phyloP scores from a whole-genome alignment of 306 rosid species.

The Quercus dentata region DNA sequence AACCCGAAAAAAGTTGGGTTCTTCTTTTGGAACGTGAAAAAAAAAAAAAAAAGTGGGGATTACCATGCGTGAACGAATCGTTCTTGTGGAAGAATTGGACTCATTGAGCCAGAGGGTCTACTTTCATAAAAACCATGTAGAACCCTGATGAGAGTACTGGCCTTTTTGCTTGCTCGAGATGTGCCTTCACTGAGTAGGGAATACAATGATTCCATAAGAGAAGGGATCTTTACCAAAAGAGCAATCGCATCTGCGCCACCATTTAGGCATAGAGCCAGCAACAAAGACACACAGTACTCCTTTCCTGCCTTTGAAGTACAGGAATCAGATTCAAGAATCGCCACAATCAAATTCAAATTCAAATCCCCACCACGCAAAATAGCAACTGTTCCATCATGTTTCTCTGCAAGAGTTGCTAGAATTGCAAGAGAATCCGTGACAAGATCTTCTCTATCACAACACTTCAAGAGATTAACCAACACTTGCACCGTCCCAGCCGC shows the following conservation, averaged over 20 bases:
- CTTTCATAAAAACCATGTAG: slow-evolving; percentile 64
- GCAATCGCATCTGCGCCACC: slow-evolving; percentile 62
- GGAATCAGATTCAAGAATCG: slow-evolving; percentile 43
- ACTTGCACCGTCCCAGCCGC: slow-evolving; percentile 48
- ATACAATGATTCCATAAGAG: slow-evolving; percentile 68
- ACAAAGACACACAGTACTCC: slow-evolving; percentile 62
- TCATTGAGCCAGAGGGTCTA: slow-evolving; percentile 46
- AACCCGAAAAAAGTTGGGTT: slow-evolving; percentile 20
- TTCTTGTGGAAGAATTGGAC: slow-evolving; percentile 45
- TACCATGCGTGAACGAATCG: slow-evolving; percentile 59
- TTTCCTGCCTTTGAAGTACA: slow-evolving; percentile 54
- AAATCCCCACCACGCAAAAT: slow-evolving; percentile 40
- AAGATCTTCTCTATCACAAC: slow-evolving; percentile 44
- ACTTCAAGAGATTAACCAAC: slow-evolving; percentile 36
- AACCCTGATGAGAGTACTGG: slow-evolving; percentile 62
- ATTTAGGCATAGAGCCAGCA: slow-evolving; percentile 58
- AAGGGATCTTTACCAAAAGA: slow-evolving; percentile 46
- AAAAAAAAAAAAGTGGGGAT: slow-evolving; percentile 20
- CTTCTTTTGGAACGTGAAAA: neutral
- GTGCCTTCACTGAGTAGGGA: slow-evolving; percentile 62
- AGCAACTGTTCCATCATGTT: slow-evolving; percentile 42
- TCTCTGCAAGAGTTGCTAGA: slow-evolving; percentile 64
- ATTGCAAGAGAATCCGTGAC: slow-evolving; percentile 61
- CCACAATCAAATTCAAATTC: slow-evolving; percentile 36
- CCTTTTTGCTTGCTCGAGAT: slow-evolving; percentile 54